phyloP scores from a whole-genome alignment of 345 rosid genomes.

The Boechera stricta region DNA sequence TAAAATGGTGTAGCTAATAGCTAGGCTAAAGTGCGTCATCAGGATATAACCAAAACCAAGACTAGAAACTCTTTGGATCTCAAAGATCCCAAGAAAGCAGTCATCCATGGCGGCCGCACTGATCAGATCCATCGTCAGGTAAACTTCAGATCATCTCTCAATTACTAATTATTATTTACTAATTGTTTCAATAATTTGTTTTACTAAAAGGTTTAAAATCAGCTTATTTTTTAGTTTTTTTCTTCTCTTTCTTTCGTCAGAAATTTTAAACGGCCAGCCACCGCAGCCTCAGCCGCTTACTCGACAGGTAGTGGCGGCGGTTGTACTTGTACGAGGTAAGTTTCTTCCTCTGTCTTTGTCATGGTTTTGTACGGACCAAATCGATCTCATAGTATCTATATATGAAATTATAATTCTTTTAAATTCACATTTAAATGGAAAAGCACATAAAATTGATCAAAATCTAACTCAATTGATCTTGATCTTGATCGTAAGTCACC shows the following conservation, averaged over 20 bases:
- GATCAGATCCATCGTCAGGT: conserved; percentile 40
- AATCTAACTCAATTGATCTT: neutral
- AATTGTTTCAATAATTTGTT: neutral
- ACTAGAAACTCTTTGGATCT: neutral
- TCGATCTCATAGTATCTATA: neutral
- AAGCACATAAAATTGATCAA: neutral
- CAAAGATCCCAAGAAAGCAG: conserved; percentile 1
- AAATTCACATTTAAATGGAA: neutral
- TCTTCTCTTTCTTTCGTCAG: conserved; percentile 20
- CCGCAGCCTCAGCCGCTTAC: conserved; percentile 32
- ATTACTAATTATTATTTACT: neutral
- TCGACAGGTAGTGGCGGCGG: neutral
- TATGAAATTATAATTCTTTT: neutral
- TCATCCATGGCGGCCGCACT: conserved; percentile 28
- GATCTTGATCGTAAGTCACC: neutral
- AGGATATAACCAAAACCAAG: neutral
- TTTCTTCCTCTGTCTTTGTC: neutral
- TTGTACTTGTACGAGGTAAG: conserved; percentile 29
- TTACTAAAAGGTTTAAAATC: neutral
- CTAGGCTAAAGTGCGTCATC: neutral
- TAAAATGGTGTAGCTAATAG: too few relatives aligned
- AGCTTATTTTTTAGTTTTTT: neutral
- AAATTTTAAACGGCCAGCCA: conserved; percentile 22
- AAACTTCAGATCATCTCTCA: conserved; percentile 1
- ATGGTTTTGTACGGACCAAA: neutral